Base-by-base conservation (phyloP, 495 filamentous ascomycete species). In the Neurospora sp. region DNA sequence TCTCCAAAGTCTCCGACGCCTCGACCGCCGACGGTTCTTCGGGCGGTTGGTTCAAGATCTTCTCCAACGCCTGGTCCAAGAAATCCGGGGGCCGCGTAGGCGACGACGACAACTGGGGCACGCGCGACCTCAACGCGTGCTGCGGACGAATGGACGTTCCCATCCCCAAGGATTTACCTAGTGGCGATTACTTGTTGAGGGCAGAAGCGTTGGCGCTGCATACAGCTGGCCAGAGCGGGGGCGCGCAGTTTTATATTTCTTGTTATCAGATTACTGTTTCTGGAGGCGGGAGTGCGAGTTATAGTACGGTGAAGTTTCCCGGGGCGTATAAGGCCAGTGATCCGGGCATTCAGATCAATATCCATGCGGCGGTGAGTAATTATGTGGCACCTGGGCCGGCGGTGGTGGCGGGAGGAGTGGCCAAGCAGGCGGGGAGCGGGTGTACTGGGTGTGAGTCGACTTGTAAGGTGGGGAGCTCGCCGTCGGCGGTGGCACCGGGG, bases 141-240 rank as follows among this genome's bases (percentile, higher is more conserved):
- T 87, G 86, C 79, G 84, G 86, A 1, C 81, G 81, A 70, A 83
- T 87, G 83, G 78, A 83, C 75, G 81, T 87, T 42, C 77, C 74
- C 41, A 84, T 87, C 75, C 86, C 86, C 16, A 31, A 78, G 9
- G 83, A 85, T 73, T 76, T 87, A 38, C 78, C 81, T 3, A 74
- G 81, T 8, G 86, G 86, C 69, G 85, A 88, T 73, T 88, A 87
- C 74, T 81, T 87, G 4, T 76, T 88, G 35, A 81, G 86, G 22
- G 86, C 85, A 45, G 86, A 88, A 78, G 83, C 82, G 10, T 78
- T 87, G 20, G 86, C 86, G 6, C 79, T 87, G 40, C 86, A 88
- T 73, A 80, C 84, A 6, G 86, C 86, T 31, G 78, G 72, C n/a
- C 74, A 74, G 45, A 41, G 78, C 5, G 73, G 74, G 44, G 76